phyloP scores from a whole-genome alignment of 768 basidiomycete genomes.

The Paxillus involutus region DNA sequence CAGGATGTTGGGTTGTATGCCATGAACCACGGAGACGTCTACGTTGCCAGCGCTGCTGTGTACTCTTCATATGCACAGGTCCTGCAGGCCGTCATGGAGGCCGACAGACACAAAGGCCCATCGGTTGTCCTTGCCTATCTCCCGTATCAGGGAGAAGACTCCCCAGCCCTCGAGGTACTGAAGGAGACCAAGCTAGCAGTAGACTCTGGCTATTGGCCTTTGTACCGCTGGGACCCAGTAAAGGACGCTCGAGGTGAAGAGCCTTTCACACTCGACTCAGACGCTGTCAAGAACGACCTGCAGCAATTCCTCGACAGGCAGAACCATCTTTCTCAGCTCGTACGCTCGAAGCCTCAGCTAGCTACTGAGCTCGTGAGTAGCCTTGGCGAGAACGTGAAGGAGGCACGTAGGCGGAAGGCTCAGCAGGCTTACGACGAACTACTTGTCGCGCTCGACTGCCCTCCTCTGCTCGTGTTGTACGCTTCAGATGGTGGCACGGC shows the following conservation, averaged over 20 bases:
- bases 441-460: constrained; percentile 81
- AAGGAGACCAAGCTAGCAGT: constrained; percentile 98
- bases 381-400: constrained; percentile 80
- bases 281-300: constrained; percentile 90
- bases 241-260: constrained; percentile 75
- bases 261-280: constrained; percentile 91
- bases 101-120: constrained; percentile 87
- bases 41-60: constrained; percentile 92
- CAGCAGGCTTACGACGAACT: constrained; percentile 83
- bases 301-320: constrained; percentile 93
- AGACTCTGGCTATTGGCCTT: constrained; percentile 95
- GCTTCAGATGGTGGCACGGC: constrained; percentile 94
- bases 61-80: constrained; percentile 96
- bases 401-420: constrained; percentile 79
- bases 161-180: constrained; percentile 83
- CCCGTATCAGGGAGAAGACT: constrained; percentile 77
- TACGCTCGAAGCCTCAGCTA: constrained; percentile 75
- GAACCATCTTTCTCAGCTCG: constrained; percentile 94
- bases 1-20: constrained; percentile 97
- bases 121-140: constrained; percentile 93
- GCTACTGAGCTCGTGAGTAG: constrained; percentile 82
- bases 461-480: constrained; percentile 86
- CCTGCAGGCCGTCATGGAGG: constrained; percentile 87
- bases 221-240: constrained; percentile 96
- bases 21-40: constrained; percentile 97